A percentile compares a stretch with the other conserved stretches of the same genome.
These are phyloP conservation scores for Kernera saxatilis DNA, from an alignment of 345 rosid genomes.

Conservation along the genomic window DNA sequence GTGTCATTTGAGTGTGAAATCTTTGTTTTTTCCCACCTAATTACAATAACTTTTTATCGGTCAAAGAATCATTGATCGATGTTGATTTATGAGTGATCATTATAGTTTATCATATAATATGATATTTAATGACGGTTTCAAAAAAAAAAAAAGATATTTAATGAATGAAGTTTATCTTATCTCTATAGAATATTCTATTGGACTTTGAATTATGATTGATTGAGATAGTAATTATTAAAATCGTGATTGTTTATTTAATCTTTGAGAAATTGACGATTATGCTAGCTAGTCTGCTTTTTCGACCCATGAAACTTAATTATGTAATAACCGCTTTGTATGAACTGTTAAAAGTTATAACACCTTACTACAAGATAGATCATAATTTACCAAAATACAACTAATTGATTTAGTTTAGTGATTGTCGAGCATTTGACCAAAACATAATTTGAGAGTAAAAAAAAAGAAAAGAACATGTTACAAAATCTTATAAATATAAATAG, in stretches of 20 bases:
- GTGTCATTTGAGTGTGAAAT: constrained; percentile 13
- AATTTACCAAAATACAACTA: background rate
- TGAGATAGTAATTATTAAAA: constrained; percentile 23
- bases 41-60: background rate
- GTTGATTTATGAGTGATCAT: constrained; percentile 9
- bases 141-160: too few species aligned
- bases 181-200: constrained; percentile 23
- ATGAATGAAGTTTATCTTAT: constrained; percentile 18
- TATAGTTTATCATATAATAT: constrained; percentile 19
- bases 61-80: constrained; percentile 23
- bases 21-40: constrained; percentile 5
- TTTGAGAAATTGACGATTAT: constrained; percentile 2
- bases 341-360: background rate
- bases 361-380: background rate
- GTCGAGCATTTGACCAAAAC: constrained; percentile 15
- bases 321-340: background rate
- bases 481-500: background rate
- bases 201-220: constrained; percentile 24
- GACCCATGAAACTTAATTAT: background rate
- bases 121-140: constrained; percentile 11
- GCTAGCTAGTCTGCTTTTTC: constrained; percentile 5
- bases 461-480: constrained; percentile 4
- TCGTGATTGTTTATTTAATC: constrained; percentile 19
- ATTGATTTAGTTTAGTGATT: constrained; percentile 15
- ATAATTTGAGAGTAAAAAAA: constrained; percentile 10